A percentile compares a stretch with the other conserved stretches of the same genome.
Evolutionary conservation across 192 early-diverging fungal species (phyloP).

Genomic region (Paraglomus brasilianum): DNA sequence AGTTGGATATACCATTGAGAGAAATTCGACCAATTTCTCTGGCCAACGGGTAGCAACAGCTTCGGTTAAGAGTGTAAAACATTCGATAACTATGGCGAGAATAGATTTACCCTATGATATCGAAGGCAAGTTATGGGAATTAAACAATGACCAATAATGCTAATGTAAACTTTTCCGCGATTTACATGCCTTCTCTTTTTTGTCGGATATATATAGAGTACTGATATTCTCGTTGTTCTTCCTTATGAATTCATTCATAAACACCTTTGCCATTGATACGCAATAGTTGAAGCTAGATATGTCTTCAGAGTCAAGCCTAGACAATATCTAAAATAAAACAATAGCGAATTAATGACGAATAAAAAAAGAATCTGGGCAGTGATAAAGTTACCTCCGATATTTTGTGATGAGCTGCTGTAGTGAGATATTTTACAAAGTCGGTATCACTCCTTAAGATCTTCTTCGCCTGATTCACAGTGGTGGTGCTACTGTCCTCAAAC

Average conservation of each 20-base stretch:
- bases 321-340: conserved; percentile 1
- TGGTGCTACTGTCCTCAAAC: conserved; percentile 28
- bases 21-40: conserved; percentile 30
- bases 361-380: neutral
- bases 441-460: conserved; percentile 36
- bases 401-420: conserved; percentile 36
- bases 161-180: no score
- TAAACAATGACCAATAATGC: neutral
- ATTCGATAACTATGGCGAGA: conserved; percentile 24
- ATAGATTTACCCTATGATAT: conserved; percentile 28
- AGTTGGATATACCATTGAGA: conserved; percentile 13
- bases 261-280: conserved; percentile 25
- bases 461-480: conserved; percentile 23
- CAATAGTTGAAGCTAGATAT: conserved; percentile 18
- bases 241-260: conserved; percentile 35
- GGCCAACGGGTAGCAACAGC: conserved; percentile 33
- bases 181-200: conserved; percentile 31
- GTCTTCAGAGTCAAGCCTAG: conserved; percentile 13
- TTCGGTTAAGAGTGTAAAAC: conserved; percentile 21
- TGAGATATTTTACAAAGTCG: conserved; percentile 52
- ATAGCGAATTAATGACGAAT: neutral
- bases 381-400: conserved; percentile 36
- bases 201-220: neutral
- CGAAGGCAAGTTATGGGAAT: no score
- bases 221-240: conserved; percentile 8